Percentiles rank a stretch among this genome's conserved stretches.
Evolutionary conservation across 2,329 filamentous ascomycete genomes (phyloP).

Genomic region (Xylaria sp.): DNA sequence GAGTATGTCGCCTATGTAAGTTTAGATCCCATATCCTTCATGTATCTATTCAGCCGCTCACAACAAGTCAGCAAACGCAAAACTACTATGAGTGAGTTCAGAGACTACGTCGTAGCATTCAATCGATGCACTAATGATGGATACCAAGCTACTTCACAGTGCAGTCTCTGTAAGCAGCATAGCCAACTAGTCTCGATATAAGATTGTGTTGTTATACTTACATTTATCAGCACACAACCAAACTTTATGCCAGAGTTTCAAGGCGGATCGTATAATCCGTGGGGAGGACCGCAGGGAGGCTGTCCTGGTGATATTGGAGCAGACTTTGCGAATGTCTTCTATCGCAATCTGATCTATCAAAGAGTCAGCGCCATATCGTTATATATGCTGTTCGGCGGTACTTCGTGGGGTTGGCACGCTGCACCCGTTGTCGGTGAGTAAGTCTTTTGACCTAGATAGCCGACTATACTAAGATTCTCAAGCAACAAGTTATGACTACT

Average conservation of each 20-base stretch:
- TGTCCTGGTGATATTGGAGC: conserved; percentile 64
- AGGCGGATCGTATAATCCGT: conserved; percentile 69
- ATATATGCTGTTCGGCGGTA: conserved; percentile 74
- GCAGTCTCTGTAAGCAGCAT: conserved; percentile 46
- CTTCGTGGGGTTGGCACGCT: conserved; percentile 69
- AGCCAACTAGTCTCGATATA: background rate
- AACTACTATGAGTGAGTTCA: conserved; percentile 42
- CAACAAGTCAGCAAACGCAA: conserved; percentile 33
- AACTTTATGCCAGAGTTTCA: conserved; percentile 69
- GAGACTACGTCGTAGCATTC: background rate
- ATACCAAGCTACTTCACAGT: conserved; percentile 44
- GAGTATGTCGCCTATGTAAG: conserved; percentile 65
- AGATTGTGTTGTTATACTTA: background rate
- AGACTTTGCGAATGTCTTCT: conserved; percentile 72
- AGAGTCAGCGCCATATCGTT: conserved; percentile 67
- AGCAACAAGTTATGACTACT: conserved; percentile 71
- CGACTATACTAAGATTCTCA: background rate
- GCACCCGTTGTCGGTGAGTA: conserved; percentile 59
- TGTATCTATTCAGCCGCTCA: background rate
- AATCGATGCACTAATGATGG: background rate
- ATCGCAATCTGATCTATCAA: conserved; percentile 69
- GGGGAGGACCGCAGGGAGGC: conserved; percentile 67
- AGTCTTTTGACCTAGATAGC: background rate
- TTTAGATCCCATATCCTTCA: conserved; percentile 25
- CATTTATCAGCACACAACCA: conserved; percentile 53